Evolutionary conservation across 306 rosid species (phyloP).

Genomic region (Trifolium dubium): DNA sequence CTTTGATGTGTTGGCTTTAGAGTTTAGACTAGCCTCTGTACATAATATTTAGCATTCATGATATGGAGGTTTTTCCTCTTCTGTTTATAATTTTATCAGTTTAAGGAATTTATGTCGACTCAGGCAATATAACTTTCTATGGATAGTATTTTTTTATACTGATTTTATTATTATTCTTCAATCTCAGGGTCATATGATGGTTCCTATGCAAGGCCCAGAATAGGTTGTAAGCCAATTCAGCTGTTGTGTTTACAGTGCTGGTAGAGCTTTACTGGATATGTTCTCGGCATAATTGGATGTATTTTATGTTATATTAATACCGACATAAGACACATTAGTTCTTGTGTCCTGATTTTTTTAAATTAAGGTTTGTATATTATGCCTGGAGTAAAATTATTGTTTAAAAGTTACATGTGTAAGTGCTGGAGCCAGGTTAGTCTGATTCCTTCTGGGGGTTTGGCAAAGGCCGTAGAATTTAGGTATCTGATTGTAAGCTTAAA

Average conservation of each 20-base stretch:
- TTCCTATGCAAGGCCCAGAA: conserved; percentile 90
- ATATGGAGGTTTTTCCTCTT: not conserved
- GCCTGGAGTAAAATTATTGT: conserved; percentile 46
- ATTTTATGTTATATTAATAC: conserved; percentile 48
- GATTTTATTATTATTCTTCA: conserved; percentile 12
- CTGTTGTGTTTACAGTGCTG: conserved; percentile 41
- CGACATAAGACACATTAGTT: conserved; percentile 47
- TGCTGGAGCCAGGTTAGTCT: conserved; percentile 38
- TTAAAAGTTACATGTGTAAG: conserved; percentile 40
- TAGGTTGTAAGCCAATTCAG: conserved; percentile 42
- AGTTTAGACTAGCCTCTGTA: not conserved
- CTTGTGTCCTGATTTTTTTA: conserved; percentile 32
- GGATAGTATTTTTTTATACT: conserved; percentile 10
- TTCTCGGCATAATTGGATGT: conserved; percentile 35
- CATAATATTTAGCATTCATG: conserved; percentile 12
- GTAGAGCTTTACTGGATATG: conserved; percentile 43
- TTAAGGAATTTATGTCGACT: conserved; percentile 37
- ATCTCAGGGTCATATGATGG: conserved; percentile 79
- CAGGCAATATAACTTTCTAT: not conserved
- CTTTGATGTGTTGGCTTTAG: not conserved
- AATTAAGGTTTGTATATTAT: conserved; percentile 53
- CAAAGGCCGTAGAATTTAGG: conserved; percentile 37
- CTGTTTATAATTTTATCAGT: conserved; percentile 17
- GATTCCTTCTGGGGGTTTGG: conserved; percentile 33
- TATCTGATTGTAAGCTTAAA: conserved; percentile 47